A percentile compares a stretch with the other conserved stretches of the same genome.
Conservation (phyloP, 345 rosid species). For the Corchorus capsularis region DNA sequence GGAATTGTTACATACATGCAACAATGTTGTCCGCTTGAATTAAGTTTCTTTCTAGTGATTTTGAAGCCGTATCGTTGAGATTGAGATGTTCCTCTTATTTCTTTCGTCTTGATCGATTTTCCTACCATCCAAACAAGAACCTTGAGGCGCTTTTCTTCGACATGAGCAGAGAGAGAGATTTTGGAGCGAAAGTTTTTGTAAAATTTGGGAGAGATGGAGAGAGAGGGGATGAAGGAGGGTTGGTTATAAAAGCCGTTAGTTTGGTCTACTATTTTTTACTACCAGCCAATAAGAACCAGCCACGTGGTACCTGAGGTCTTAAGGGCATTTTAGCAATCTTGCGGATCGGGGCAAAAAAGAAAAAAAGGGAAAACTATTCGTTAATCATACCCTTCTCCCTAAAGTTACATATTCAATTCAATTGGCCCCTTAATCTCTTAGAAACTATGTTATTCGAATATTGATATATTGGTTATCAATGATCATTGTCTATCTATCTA, state of each 20-base stretch:
- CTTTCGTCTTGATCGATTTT: conserved; percentile 8
- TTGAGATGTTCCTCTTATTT: conserved; percentile 5
- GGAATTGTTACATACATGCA: neutral
- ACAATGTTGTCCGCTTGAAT: neutral
- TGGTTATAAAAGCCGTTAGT: neutral
- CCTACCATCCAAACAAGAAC: conserved; percentile 4
- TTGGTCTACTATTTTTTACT: neutral
- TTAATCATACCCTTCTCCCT: no score
- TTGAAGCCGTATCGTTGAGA: neutral
- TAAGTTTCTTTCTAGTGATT: neutral
- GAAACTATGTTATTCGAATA: no score
- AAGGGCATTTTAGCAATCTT: no score
- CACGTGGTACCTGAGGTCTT: no score
- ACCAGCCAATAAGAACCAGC: no score
- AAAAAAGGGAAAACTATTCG: no score
- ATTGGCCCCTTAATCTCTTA: no score
- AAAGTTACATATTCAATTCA: no score
- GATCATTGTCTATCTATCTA: no score
- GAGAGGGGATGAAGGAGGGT: neutral
- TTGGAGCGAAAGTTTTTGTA: neutral
- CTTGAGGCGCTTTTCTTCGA: neutral
- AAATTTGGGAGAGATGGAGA: neutral
- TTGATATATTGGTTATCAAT: no score
- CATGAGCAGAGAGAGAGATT: neutral
- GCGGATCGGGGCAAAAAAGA: no score